These are phyloP conservation scores for Neonectria ditissima DNA, from an alignment of 2,329 filamentous ascomycete species.

Conservation along the genomic window DNA sequence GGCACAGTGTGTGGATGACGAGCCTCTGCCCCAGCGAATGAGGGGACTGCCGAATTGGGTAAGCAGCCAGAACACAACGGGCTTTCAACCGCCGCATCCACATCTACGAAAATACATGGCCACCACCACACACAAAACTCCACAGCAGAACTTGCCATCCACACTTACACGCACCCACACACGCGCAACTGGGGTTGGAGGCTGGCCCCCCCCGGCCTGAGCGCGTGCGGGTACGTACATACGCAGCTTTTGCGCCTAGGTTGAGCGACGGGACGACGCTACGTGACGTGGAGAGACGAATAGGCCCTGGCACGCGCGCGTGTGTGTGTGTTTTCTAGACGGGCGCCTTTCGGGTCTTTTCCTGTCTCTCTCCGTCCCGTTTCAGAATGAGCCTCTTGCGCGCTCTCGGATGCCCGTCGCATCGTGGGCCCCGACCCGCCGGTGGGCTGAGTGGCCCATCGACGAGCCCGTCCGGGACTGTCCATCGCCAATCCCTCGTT, in stretches of 20 bases:
- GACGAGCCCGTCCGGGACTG: conserved; percentile 22
- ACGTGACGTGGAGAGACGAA: conserved; percentile 27
- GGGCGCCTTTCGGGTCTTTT: background rate
- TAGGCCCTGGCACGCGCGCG: conserved; percentile 9
- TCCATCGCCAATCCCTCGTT: conserved; percentile 42
- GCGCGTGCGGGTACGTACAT: conserved; percentile 27
- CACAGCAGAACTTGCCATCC: background rate
- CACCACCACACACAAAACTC: conserved; percentile 3
- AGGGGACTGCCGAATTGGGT: conserved; percentile 1
- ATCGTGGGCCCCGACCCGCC: conserved; percentile 28
- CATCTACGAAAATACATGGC: background rate
- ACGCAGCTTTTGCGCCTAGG: conserved; percentile 9
- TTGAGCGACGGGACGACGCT: conserved; percentile 15
- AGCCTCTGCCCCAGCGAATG: background rate
- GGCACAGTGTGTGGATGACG: conserved; percentile 1
- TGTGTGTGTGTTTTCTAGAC: conserved; percentile 14
- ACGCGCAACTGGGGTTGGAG: background rate
- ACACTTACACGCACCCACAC: background rate
- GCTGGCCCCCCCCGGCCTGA: background rate
- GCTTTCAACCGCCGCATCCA: conserved; percentile 2
- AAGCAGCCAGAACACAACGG: background rate
- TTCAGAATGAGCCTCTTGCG: conserved; percentile 39
- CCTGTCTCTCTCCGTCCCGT: conserved; percentile 23
- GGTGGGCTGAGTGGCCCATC: conserved; percentile 27
- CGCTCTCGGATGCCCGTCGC: conserved; percentile 14